Evolutionary conservation across 768 basidiomycete species (phyloP), one percentile per base, ranked within the genome.

Genomic region (Termitomyces sp.): DNA sequence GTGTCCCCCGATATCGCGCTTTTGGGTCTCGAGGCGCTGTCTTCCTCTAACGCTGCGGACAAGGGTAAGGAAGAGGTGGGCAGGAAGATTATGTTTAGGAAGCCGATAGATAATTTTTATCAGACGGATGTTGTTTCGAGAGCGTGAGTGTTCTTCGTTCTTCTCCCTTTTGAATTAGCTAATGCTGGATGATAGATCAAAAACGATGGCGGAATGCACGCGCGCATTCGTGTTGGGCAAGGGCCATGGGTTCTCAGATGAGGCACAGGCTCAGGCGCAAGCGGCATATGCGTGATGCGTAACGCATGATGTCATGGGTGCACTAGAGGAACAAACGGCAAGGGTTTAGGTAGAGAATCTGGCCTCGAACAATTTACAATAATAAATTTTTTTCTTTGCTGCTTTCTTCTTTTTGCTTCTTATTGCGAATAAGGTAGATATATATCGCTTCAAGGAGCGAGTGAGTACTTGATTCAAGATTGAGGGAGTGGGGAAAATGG

Each of bases 181-280:
- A 7, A 35, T 44, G 44, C 7, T 20, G n/a, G 12, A 45, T 13
- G 39, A 18, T 66, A 93, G 91, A 49, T 94, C 92, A n/a, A 90
- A 93, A 39, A 96, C 95, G 39, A 97, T 97, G 95, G 95, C 94
- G 1, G 91, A 94, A 66, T 96, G 94, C 73, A 91, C 91, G 15
- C 87, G 90, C 51, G 83, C 94, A 20, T 96, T 96, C 70, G 89
- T 90, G 63, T 88, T 88, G 71, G 87, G 84, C 36, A 87, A 90
- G 77, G 79, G 84, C 67, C 81, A 84, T 68, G 84, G 81, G 51
- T 82, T 86, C 66, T 77, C 78, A 55, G 78, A 81, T 46, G 71
- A 77, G 42, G 6, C n/a, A 3, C 7, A 12, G 49, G 82, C 80
- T 65, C 76, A 62, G 71, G 79, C 74, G 38, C 77, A 79, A 68